A percentile compares a stretch with the other conserved stretches of the same genome.
Conservation (phyloP, 2,329 filamentous ascomycete genomes). For the Aspergillus cejpii region DNA sequence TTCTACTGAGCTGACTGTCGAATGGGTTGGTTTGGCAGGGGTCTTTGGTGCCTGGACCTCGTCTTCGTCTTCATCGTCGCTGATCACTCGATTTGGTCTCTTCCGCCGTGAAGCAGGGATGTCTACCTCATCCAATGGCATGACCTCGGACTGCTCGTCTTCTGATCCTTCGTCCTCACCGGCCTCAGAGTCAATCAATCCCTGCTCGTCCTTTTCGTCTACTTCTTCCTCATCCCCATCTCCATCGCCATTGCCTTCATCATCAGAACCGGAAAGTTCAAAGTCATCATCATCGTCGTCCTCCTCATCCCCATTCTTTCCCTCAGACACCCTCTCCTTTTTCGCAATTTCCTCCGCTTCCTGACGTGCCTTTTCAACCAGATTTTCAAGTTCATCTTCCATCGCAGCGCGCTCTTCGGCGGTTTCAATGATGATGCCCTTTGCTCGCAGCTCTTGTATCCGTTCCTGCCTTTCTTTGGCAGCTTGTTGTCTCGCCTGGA, state of each 20-base stretch:
- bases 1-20: conserved; percentile 26
- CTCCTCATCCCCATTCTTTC: conserved; percentile 47
- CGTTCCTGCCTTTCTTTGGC: conserved; percentile 68
- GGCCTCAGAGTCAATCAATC: conserved; percentile 28
- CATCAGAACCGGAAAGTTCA: conserved; percentile 12
- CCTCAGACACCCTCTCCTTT: conserved; percentile 65
- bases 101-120: conserved; percentile 47
- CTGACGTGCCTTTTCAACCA: conserved; percentile 74
- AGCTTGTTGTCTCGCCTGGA: conserved; percentile 73
- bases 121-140: conserved; percentile 41
- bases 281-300: conserved; percentile 32
- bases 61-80: conserved; percentile 59
- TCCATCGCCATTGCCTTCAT: conserved; percentile 16
- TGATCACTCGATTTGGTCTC: conserved; percentile 52
- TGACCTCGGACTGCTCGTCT: conserved; percentile 21
- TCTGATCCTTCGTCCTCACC: conserved; percentile 42
- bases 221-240: conserved; percentile 16
- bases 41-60: conserved; percentile 31
- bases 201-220: conserved; percentile 13
- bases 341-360: conserved; percentile 75
- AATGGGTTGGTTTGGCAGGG: conserved; percentile 25
- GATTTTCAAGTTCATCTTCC: conserved; percentile 75
- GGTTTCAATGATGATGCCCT: conserved; percentile 75
- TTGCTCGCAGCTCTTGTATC: conserved; percentile 67
- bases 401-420: conserved; percentile 79